A percentile compares a stretch with the other conserved stretches of the same genome.
Conservation (phyloP, 1,139 yeast genomes). For the Suhomyces chickasaworum region DNA sequence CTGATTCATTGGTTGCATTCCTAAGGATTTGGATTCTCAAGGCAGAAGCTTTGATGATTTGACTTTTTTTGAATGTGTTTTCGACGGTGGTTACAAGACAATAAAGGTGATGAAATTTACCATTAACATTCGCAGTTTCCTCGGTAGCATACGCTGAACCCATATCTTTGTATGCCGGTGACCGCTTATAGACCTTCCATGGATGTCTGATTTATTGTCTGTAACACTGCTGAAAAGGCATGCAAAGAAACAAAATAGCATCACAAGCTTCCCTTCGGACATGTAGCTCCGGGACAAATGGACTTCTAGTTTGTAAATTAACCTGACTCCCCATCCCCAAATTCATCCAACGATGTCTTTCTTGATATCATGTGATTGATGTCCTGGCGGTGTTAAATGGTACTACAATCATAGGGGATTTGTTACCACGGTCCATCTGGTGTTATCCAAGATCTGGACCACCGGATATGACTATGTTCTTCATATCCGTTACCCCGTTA, state of each 20-base stretch:
- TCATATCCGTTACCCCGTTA: too few species aligned
- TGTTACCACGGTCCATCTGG: too few species aligned
- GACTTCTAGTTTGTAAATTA: too few species aligned
- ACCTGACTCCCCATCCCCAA: too few species aligned
- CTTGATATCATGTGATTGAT: too few species aligned
- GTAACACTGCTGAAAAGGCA: conserved; percentile 12
- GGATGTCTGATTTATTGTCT: conserved; percentile 58
- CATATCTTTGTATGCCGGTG: conserved; percentile 80
- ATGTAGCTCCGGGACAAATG: too few species aligned
- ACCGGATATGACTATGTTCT: too few species aligned
- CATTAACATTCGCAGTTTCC: conserved; percentile 91
- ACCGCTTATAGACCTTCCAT: conserved; percentile 74
- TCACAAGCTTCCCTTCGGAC: background rate
- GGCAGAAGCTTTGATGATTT: conserved; percentile 17
- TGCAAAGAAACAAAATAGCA: conserved; percentile 9
- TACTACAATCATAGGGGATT: too few species aligned
- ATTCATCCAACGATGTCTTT: too few species aligned
- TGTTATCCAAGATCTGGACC: too few species aligned
- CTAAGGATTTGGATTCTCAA: conserved; percentile 11
- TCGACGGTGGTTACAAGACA: conserved; percentile 8
- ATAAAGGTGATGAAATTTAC: conserved; percentile 68
- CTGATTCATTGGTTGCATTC: conserved; percentile 50
- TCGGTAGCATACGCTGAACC: conserved; percentile 85
- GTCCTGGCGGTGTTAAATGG: too few species aligned
- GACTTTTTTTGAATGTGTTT: conserved; percentile 13